Evolutionary conservation across 768 basidiomycete genomes (phyloP).

Genomic region (Lepiota subincarnata): DNA sequence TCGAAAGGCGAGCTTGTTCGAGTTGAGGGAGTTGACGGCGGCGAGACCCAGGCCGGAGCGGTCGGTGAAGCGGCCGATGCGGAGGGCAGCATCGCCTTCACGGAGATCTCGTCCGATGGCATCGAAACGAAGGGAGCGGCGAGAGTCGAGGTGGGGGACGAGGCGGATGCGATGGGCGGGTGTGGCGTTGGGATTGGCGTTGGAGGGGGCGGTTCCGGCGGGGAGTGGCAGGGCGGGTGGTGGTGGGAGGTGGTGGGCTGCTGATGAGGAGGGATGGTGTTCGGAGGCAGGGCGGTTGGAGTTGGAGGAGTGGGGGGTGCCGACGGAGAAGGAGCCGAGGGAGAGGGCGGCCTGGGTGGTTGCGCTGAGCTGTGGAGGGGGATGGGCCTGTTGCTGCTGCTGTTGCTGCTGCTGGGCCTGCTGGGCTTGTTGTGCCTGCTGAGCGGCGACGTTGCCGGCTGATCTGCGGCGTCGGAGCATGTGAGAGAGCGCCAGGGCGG

Average conservation of each 20-base stretch:
- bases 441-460: slow-evolving; percentile 45
- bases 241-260: background rate
- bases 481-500: slow-evolving; percentile 46
- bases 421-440: slow-evolving; percentile 19
- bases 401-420: slow-evolving; percentile 21
- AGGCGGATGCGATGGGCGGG: slow-evolving; percentile 75
- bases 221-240: background rate
- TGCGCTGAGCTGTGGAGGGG: background rate
- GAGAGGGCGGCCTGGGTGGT: slow-evolving; percentile 1
- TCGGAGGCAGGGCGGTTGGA: slow-evolving; percentile 7
- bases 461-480: slow-evolving; percentile 69
- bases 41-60: slow-evolving; percentile 63
- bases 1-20: slow-evolving; percentile 90
- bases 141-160: slow-evolving; percentile 91
- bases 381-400: slow-evolving; percentile 6
- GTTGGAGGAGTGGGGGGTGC: slow-evolving; percentile 7
- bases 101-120: slow-evolving; percentile 84
- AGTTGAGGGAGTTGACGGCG: slow-evolving; percentile 62
- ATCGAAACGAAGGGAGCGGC: slow-evolving; percentile 87
- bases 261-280: slow-evolving; percentile 1
- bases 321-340: background rate
- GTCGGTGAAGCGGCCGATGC: slow-evolving; percentile 95
- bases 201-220: slow-evolving; percentile 8
- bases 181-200: slow-evolving; percentile 7
- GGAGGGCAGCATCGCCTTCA: slow-evolving; percentile 64